Conservation (phyloP, 2,329 filamentous ascomycete genomes). For the Colletotrichum navitas region DNA sequence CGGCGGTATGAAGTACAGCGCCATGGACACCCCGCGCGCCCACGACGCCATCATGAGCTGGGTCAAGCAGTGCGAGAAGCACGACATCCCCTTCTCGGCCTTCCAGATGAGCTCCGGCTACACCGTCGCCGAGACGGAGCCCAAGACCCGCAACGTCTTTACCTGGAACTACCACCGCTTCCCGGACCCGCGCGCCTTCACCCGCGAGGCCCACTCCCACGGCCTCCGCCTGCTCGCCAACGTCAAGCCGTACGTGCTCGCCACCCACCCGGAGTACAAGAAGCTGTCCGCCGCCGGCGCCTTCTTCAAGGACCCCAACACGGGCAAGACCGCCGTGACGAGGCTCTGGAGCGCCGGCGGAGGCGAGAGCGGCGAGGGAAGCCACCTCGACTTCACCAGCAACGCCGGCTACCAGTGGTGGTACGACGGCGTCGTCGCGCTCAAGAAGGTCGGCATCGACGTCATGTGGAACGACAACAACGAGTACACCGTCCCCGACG, state of each 20-base stretch:
- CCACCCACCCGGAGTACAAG: conserved; percentile 74
- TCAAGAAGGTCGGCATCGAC: conserved; percentile 75
- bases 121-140: conserved; percentile 74
- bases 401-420: conserved; percentile 77
- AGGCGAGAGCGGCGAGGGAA: conserved; percentile 76
- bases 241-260: conserved; percentile 79
- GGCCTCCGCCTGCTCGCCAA: conserved; percentile 79
- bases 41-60: conserved; percentile 72
- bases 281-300: conserved; percentile 69
- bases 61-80: conserved; percentile 69
- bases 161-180: conserved; percentile 80
- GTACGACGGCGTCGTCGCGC: conserved; percentile 74
- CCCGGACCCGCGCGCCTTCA: conserved; percentile 74
- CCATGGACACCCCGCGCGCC: conserved; percentile 64
- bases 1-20: conserved; percentile 69
- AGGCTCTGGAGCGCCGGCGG: conserved; percentile 80
- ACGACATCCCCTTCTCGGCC: conserved; percentile 78
- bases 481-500: conserved; percentile 76
- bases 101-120: conserved; percentile 82
- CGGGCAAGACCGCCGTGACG: conserved; percentile 66
- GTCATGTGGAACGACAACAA: conserved; percentile 87
- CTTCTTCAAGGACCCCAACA: conserved; percentile 72
- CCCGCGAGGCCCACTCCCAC: conserved; percentile 70
- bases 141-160: conserved; percentile 78
- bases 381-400: conserved; percentile 81